phyloP scores from a whole-genome alignment of 2,329 filamentous ascomycete genomes.

The Trichoderma afroharzianum region DNA sequence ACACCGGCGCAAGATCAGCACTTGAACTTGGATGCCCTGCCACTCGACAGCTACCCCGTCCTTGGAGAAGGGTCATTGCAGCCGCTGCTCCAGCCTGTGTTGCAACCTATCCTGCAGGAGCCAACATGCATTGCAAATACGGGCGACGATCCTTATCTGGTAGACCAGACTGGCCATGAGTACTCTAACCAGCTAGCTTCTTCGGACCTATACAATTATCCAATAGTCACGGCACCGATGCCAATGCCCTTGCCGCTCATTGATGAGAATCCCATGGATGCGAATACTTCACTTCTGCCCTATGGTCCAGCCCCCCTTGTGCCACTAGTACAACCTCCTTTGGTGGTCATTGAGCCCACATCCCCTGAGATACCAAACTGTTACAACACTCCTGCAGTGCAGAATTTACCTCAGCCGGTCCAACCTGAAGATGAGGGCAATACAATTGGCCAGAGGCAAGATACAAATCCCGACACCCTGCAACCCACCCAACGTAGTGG shows the following conservation, averaged over 20 bases:
- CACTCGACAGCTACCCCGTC: constrained; percentile 3
- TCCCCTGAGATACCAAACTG: constrained; percentile 18
- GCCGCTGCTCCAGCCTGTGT: not conserved
- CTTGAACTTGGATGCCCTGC: not conserved
- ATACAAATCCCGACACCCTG: constrained; percentile 29
- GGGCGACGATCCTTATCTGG: not conserved
- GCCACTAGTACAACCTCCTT: not conserved
- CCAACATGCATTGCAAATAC: not conserved
- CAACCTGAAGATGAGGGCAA: constrained; percentile 22
- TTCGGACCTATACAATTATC: not conserved
- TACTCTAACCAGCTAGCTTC: not conserved
- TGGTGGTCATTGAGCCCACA: not conserved
- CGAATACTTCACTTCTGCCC: not conserved
- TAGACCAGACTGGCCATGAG: not conserved
- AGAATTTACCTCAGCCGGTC: not conserved
- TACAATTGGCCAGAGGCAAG: constrained; percentile 23
- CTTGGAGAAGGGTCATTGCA: not conserved
- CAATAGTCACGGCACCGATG: not conserved
- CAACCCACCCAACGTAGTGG: constrained; percentile 32
- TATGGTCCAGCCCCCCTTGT: not conserved
- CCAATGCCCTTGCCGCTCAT: not conserved
- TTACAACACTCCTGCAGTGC: constrained; percentile 21
- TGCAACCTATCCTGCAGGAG: not conserved
- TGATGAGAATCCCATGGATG: not conserved
- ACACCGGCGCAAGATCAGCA: not conserved